Evolutionary conservation across 495 filamentous ascomycete genomes (phyloP), one percentile per base, ranked within the genome.

Genomic region (Xylaria venustula): DNA sequence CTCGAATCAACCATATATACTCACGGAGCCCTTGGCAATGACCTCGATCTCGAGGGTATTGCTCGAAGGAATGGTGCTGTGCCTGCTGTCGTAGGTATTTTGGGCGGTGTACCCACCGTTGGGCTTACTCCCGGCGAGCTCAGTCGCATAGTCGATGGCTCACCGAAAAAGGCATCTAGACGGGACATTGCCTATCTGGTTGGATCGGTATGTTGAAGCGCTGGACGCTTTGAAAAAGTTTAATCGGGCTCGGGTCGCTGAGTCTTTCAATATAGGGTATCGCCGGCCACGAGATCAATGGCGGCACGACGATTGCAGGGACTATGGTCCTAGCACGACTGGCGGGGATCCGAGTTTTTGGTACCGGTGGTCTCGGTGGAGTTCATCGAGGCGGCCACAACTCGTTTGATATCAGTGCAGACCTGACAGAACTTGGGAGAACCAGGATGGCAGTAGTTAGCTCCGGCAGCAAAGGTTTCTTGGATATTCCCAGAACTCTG

Each of bases 401-500:
- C 55, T 90, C 88, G 0, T 88, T 97, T 85, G 94, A 98, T 70
- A 87, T 98, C 50, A 96, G 92, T 60, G 94, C 94, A 28, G 94
- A 98, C 74, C 79, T 98, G 54, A 97, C 90, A 3, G 94, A 98
- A 76, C 83, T 98, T 30, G 92, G 93, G n/a, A 82, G 92, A 28
- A 98, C 94, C 3, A 83, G 90, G 9, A 87, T 98, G 42, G 87
- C 93, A 25, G 93, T 98, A 8, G 81, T 98, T 26, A 90, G 88
- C 71, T 90, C 89, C 55, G 94, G 94, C 3, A 93, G 91, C 67
- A 98, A 98, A 76, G 92, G 94, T 66, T 98, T 98, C 71, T 77
- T 98, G 9, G 94, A 98, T 68, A 89, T 97, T 60, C 88, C 90
- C 7, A 81, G 89, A 55, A 98, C 94, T 1, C 80, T 98, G 2